These are phyloP conservation scores for Porphyrellus cyaneotinctus DNA, from an alignment of 768 basidiomycete species.

Conservation along the genomic window DNA sequence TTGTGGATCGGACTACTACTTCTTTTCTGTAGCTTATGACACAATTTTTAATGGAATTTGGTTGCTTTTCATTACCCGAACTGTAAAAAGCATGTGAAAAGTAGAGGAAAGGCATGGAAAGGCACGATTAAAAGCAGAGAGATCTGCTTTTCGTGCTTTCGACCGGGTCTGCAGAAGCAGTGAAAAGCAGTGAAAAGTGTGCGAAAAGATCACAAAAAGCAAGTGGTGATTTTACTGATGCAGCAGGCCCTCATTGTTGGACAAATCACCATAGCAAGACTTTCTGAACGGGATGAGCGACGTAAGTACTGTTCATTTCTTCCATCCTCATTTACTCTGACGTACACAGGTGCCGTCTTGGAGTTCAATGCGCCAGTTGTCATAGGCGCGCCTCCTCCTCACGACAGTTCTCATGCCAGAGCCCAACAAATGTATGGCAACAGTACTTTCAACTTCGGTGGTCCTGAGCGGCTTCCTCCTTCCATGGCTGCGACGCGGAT, in stretches of 20 bases:
- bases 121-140: too few species aligned
- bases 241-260: background rate
- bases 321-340: background rate
- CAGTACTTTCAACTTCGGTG: background rate
- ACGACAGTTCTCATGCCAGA: background rate
- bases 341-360: background rate
- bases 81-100: too few species aligned
- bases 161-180: too few species aligned
- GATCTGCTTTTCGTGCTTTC: too few species aligned
- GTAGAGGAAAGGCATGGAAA: too few species aligned
- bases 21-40: too few species aligned
- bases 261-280: background rate
- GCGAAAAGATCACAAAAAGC: too few species aligned
- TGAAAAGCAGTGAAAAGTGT: too few species aligned
- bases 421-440: conserved; percentile 5
- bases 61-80: too few species aligned
- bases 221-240: too few species aligned
- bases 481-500: background rate
- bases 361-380: background rate
- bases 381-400: background rate
- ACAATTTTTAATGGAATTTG: too few species aligned
- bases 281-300: background rate
- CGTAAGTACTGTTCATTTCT: background rate
- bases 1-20: too few species aligned
- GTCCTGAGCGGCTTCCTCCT: background rate